phyloP scores from a whole-genome alignment of 176 grass and related monocot species.

The Oryza longistaminata region DNA sequence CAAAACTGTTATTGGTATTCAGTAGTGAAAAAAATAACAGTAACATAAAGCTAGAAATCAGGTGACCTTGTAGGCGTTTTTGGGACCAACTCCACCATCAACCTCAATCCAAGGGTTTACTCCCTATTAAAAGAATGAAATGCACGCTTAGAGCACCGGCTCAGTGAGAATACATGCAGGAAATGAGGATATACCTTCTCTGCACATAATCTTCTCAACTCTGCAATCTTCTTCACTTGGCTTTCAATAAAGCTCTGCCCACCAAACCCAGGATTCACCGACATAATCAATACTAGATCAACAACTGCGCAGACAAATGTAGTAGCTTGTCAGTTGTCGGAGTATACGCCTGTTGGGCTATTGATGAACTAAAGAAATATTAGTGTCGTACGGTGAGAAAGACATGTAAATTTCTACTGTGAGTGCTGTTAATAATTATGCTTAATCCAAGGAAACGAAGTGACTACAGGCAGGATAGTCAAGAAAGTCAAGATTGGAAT shows the following conservation, averaged over 20 bases:
- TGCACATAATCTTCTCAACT: conserved; percentile 93
- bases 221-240: conserved; percentile 98
- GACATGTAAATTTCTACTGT: background rate
- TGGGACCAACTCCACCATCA: conserved; percentile 90
- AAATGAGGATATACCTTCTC: conserved; percentile 68
- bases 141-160: background rate
- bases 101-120: conserved; percentile 99
- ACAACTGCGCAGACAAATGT: conserved; percentile 55
- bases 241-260: conserved; percentile 99
- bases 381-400: conserved; percentile 4
- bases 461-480: conserved; percentile 9
- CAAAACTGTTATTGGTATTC: background rate
- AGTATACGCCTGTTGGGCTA: background rate
- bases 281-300: conserved; percentile 99
- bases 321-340: background rate
- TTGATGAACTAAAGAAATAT: conserved; percentile 8
- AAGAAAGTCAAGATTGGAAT: background rate
- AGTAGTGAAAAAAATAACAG: background rate
- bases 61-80: conserved; percentile 88
- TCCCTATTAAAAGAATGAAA: conserved; percentile 49
- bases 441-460: conserved; percentile 14
- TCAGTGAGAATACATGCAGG: background rate
- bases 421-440: background rate
- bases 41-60: background rate
- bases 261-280: conserved; percentile 98